Evolutionary conservation across 139 green algal species (phyloP).

Genomic region (Tetraselmis striata): DNA sequence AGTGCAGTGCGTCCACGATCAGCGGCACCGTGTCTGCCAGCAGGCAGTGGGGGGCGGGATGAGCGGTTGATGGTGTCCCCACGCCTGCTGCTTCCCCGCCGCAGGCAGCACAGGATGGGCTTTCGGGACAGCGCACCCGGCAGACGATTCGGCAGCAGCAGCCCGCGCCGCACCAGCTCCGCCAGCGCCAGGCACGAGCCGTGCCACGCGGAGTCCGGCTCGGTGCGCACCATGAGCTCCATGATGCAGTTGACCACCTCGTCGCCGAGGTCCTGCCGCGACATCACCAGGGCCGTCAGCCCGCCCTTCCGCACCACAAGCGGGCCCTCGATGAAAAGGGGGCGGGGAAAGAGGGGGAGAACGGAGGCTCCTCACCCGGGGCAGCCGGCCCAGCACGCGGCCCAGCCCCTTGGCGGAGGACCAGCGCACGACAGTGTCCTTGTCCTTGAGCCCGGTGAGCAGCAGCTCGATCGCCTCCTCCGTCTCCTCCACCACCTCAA

Average conservation of each 20-base stretch:
- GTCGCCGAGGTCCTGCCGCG: conserved; percentile 55
- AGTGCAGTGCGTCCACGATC: conserved; percentile 66
- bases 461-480: conserved; percentile 43
- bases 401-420: conserved; percentile 88
- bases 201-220: conserved; percentile 83
- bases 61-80: too few relatives aligned
- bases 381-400: conserved; percentile 72
- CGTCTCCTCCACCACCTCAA: conserved; percentile 57
- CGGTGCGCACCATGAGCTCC: conserved; percentile 40
- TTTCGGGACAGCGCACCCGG: neutral
- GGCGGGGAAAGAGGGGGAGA: neutral
- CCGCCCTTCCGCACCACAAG: too few relatives aligned
- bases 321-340: too few relatives aligned
- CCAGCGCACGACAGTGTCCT: conserved; percentile 93
- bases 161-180: conserved; percentile 82
- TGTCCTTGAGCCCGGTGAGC: conserved; percentile 67
- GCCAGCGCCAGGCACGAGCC: conserved; percentile 91
- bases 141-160: conserved; percentile 76
- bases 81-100: too few relatives aligned
- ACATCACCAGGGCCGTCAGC: too few relatives aligned
- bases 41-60: too few relatives aligned
- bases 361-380: conserved; percentile 19
- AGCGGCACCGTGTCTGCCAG: conserved; percentile 32
- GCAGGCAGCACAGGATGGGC: neutral
- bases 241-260: conserved; percentile 75